Base-by-base conservation (phyloP, 1,139 yeast species). In the Scheffersomyces insectosa region DNA sequence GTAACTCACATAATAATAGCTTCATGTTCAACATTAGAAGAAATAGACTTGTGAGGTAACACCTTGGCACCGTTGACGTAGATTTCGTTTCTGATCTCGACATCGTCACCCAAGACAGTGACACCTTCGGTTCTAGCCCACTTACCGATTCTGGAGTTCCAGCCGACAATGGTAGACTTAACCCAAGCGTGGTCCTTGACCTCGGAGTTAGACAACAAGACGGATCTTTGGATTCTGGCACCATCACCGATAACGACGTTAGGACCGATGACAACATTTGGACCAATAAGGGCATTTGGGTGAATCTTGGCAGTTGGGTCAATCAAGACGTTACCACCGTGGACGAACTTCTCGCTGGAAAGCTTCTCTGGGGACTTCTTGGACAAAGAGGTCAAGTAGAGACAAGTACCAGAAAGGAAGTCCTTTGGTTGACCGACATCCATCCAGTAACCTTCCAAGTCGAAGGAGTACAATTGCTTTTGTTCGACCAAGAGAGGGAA, bases 391-490 rank as follows among this genome's bases (percentile, higher is more conserved):
- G 88, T 81, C 70, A 95, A 80, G 81, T 91, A 95, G 55, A 93
- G 80, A 59, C 90, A 85, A 63, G 98, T 89, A 70, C 99, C 99
- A 48, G 97, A 85, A 60, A 95, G 78, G 84, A 90, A 95, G 75
- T 95, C 99, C 83, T 93, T 93, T 80, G 99, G 99, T 79, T 95
- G 99, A 70, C 99, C 99, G 59, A 95, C 97, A 71, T 95, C 99
- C 99, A 95, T 95, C 99, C 99, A 95, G 88, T 84, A 95, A 55
- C 99, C 99, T 77, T 93, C 97, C 65, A 95, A 83, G 71, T 95
- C 99, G 65, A 88, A 95, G 46, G 98, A 90, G 80, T 85, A 95
- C 62, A 95, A 80, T 52, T 88, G 82, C 65, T 87, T 91, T 66
- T 85, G 77, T 70, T 87, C 95, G 55, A 95, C 97, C 62, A 95